Conservation (phyloP, 768 basidiomycete genomes). For the Podaxis sp. region DNA sequence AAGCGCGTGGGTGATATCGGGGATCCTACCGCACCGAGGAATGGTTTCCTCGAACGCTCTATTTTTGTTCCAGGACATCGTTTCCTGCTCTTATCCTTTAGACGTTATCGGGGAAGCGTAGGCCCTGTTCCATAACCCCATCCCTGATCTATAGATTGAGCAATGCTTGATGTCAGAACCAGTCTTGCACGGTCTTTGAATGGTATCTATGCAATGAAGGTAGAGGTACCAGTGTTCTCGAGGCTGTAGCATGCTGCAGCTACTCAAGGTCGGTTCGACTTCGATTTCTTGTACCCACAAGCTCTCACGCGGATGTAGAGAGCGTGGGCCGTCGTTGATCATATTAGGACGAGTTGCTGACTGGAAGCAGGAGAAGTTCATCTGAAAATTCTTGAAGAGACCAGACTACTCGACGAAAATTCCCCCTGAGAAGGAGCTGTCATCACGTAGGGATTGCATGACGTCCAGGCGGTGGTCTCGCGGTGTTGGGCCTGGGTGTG, state of each 20-base stretch:
- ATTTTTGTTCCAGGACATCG: not conserved
- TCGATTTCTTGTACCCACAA: too few relatives aligned
- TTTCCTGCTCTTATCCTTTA: not conserved
- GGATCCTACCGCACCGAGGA: not conserved
- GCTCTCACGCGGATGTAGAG: too few relatives aligned
- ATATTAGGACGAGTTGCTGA: too few relatives aligned
- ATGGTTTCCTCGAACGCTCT: not conserved
- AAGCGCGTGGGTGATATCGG: not conserved
- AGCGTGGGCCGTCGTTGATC: too few relatives aligned
- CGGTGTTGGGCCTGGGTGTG: too few relatives aligned
- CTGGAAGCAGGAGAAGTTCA: too few relatives aligned
- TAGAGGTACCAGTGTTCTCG: too few relatives aligned
- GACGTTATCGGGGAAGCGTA: not conserved
- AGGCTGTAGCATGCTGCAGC: too few relatives aligned
- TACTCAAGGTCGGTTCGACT: too few relatives aligned
- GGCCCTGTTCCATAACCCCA: not conserved
- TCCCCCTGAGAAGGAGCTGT: not conserved
- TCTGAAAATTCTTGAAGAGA: not conserved
- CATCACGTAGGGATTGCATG: not conserved
- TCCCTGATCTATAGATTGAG: not conserved
- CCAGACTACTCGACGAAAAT: not conserved
- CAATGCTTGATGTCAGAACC: not conserved
- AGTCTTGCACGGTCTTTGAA: too few relatives aligned
- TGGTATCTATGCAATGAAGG: too few relatives aligned
- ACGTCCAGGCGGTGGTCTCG: too few relatives aligned